Evolutionary conservation across 2,329 filamentous ascomycete genomes (phyloP), one percentile per base, ranked within the genome.

Genomic region (Calcarisporium arbuscula): DNA sequence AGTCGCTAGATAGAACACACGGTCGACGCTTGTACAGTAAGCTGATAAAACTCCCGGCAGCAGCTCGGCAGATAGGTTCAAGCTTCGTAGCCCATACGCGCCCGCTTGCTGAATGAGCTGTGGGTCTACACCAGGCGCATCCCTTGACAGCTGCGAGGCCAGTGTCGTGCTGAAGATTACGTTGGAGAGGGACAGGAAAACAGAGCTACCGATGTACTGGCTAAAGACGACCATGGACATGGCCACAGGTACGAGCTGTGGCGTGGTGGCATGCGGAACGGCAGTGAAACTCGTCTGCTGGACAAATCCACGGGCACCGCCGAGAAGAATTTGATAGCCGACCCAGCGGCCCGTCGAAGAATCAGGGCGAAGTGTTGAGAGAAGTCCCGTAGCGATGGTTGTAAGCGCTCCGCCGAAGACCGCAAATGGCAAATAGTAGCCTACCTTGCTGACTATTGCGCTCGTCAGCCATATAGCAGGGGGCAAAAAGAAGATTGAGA

Each of bases 301-400:
- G 6, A 16, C 25, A 8, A 45, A 40, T 15, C 42, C 36, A 6
- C 44, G 42, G 8, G 27, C 30, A 14, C 39, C 23, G 1, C 44
- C 47, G 19, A 34, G 30, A 1, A 50, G n/a, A n/a, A 46, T 19
- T 12, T 48, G 46, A 28, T 39, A 46, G 8, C 42, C 42, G n/a
- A 47, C 35, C 41, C 46, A 50, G 12, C 21, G 14, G 5, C 28
- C 35, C 4, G 23, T 30, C 5, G 41, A 14, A 4, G 38, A 44
- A 11, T 17, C 20, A 6, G 36, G 36, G 8, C 21, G 16, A 5
- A 47, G 26, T 8, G 34, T 39, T 3, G 42, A 42, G 16, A 42
- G 27, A 21, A 48, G 35, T 2, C 46, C 44, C 19, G 28, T 38
- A 9, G 41, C 46, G 6, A 44, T 30, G 10, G 45, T 19, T 5